Percentiles rank a stretch among this genome's conserved stretches.
Evolutionary conservation across 139 green algal genomes (phyloP).

Genomic region (Desmodesmus armatus): DNA sequence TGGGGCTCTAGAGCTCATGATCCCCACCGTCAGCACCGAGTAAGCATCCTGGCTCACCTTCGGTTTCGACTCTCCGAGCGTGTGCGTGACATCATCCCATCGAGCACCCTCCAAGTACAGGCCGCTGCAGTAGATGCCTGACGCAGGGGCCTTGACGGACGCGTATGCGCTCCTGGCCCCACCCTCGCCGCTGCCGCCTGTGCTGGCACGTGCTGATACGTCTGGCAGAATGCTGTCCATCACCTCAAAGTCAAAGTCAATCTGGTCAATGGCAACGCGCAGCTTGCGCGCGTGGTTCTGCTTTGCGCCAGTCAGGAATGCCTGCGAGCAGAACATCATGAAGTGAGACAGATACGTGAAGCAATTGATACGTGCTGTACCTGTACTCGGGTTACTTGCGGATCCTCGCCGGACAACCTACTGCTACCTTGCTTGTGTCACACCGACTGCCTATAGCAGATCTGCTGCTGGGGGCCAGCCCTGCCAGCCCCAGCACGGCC

Average conservation of each 20-base stretch:
- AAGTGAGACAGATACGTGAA: too few relatives aligned
- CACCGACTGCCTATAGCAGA: too few relatives aligned
- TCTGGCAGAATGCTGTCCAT: slow-evolving; percentile 56
- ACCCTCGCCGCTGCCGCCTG: background rate
- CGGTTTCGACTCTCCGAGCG: slow-evolving; percentile 73
- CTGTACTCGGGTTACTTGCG: too few relatives aligned
- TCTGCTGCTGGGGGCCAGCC: too few relatives aligned
- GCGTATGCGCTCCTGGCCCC: slow-evolving; percentile 19
- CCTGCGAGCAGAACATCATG: slow-evolving; percentile 54
- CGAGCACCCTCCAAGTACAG: slow-evolving; percentile 84
- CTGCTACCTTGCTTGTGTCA: too few relatives aligned
- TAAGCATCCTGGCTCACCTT: slow-evolving; percentile 60
- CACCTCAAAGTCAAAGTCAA: slow-evolving; percentile 90
- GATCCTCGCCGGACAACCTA: too few relatives aligned
- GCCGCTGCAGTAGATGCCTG: slow-evolving; percentile 80
- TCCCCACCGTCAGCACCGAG: too few relatives aligned
- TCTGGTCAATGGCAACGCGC: slow-evolving; percentile 80
- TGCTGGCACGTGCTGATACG: background rate
- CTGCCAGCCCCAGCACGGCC: too few relatives aligned
- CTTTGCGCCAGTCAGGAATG: slow-evolving; percentile 85
- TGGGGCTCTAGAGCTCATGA: too few relatives aligned
- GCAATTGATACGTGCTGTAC: too few relatives aligned
- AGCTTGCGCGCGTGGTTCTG: slow-evolving; percentile 89
- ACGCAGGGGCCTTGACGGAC: slow-evolving; percentile 59
- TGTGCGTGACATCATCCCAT: slow-evolving; percentile 68